Percentiles rank a stretch among this genome's conserved stretches.
Conservation (phyloP, 805 yeast species). For the Ogataea angusta region DNA sequence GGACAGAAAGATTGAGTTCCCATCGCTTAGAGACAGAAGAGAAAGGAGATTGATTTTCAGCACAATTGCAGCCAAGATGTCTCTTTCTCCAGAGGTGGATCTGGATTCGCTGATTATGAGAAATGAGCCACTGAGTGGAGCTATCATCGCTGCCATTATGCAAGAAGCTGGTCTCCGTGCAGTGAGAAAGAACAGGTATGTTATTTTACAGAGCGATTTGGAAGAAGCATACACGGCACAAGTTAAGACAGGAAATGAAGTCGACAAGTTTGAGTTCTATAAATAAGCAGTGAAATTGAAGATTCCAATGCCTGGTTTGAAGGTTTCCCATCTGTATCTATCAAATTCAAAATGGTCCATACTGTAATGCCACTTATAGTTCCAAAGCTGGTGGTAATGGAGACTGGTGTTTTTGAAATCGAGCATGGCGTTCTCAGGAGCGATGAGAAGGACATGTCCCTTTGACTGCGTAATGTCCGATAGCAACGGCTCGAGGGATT, state of each 20-base stretch:
- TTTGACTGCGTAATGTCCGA: background rate
- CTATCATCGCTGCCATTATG: constrained; percentile 97
- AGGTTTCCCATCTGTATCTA: constrained; percentile 37
- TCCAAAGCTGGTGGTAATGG: constrained; percentile 29
- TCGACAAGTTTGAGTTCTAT: constrained; percentile 96
- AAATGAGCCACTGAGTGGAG: constrained; percentile 97
- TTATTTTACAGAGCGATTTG: constrained; percentile 90
- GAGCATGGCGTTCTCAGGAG: constrained; percentile 30
- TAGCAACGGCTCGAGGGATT: constrained; percentile 9
- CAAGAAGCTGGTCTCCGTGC: constrained; percentile 99
- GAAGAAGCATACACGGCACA: constrained; percentile 98
- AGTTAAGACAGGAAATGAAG: constrained; percentile 93
- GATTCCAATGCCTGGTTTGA: constrained; percentile 63
- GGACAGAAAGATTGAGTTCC: constrained; percentile 97
- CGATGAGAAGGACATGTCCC: constrained; percentile 20
- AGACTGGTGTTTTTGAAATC: constrained; percentile 13
- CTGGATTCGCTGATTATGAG: constrained; percentile 91
- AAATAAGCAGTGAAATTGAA: constrained; percentile 52
- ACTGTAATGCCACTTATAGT: constrained; percentile 53
- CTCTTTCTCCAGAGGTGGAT: constrained; percentile 96
- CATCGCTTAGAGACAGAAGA: constrained; percentile 92
- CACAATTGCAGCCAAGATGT: constrained; percentile 96
- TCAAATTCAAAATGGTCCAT: constrained; percentile 67
- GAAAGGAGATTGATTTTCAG: constrained; percentile 95
- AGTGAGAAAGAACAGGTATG: constrained; percentile 95